Evolutionary conservation across 331 rosid genomes (phyloP).

Genomic region (Quercus tomentella): DNA sequence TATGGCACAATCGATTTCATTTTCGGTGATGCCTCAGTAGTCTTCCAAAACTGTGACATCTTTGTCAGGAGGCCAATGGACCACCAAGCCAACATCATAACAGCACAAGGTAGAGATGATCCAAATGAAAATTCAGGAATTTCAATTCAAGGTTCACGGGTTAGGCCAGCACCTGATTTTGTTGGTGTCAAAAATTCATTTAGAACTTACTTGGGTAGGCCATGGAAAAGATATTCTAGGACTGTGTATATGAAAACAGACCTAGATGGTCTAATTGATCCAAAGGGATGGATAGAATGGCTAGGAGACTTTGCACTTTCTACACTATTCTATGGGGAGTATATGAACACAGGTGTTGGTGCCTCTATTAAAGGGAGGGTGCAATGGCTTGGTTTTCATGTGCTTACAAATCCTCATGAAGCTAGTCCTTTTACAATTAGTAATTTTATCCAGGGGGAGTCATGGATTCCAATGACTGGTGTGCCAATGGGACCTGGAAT

Average conservation of each 20-base stretch:
- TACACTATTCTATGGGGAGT: conserved; percentile 60
- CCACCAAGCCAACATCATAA: conserved; percentile 52
- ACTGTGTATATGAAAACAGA: conserved; percentile 47
- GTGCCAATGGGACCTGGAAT: conserved; percentile 48
- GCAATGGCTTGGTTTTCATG: conserved; percentile 71
- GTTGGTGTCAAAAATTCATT: neutral
- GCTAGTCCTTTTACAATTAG: conserved; percentile 33
- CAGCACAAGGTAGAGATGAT: conserved; percentile 51
- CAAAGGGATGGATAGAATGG: conserved; percentile 61
- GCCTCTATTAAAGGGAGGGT: conserved; percentile 53
- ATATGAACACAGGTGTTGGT: conserved; percentile 48
- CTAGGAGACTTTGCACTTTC: conserved; percentile 37
- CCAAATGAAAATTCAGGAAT: conserved; percentile 35
- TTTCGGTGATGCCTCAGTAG: conserved; percentile 42
- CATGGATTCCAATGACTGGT: conserved; percentile 58
- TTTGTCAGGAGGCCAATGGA: conserved; percentile 40
- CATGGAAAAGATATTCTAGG: conserved; percentile 60
- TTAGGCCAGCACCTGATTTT: conserved; percentile 21
- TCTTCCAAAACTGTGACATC: conserved; percentile 61
- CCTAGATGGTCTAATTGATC: conserved; percentile 45
- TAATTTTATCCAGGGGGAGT: conserved; percentile 38
- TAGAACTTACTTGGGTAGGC: conserved; percentile 53
- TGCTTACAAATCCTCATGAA: conserved; percentile 22
- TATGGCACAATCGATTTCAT: conserved; percentile 64
- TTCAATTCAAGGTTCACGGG: conserved; percentile 28